Evolutionary conservation across 768 basidiomycete species (phyloP).

Genomic region (Amanita subjunquillea): DNA sequence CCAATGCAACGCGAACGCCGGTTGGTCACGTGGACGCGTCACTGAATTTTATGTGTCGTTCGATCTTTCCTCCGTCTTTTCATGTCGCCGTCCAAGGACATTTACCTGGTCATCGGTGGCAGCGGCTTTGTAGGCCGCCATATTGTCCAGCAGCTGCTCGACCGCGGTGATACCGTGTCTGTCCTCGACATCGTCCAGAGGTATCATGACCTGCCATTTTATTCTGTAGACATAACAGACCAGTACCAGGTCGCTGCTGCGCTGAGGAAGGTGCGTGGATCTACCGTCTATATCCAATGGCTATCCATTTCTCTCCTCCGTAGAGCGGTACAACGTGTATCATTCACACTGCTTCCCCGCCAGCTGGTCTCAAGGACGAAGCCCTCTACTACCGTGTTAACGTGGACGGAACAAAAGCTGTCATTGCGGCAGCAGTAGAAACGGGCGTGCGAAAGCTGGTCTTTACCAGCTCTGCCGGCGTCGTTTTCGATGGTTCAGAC

Average conservation of each 20-base stretch:
- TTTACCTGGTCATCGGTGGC: constrained; percentile 89
- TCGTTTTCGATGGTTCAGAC: constrained; percentile 77
- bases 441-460: constrained; percentile 77
- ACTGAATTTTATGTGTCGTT: constrained; percentile 1
- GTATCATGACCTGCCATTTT: constrained; percentile 80
- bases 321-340: constrained; percentile 82
- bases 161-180: constrained; percentile 70
- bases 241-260: constrained; percentile 63
- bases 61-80: neutral
- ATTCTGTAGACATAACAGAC: constrained; percentile 82
- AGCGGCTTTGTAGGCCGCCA: constrained; percentile 88
- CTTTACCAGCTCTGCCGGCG: constrained; percentile 89
- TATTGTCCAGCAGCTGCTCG: constrained; percentile 78
- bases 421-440: constrained; percentile 73
- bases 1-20: constrained; percentile 12
- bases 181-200: constrained; percentile 91
- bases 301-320: constrained; percentile 4
- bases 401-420: constrained; percentile 79
- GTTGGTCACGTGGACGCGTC: constrained; percentile 32
- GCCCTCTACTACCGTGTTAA: constrained; percentile 88
- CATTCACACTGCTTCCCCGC: constrained; percentile 90
- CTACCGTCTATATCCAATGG: neutral
- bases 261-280: constrained; percentile 52
- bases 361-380: constrained; percentile 50
- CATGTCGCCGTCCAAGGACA: constrained; percentile 35